Evolutionary conservation across 345 rosid genomes (phyloP), one percentile per base, ranked within the genome.

Genomic region (Brassica nigra): DNA sequence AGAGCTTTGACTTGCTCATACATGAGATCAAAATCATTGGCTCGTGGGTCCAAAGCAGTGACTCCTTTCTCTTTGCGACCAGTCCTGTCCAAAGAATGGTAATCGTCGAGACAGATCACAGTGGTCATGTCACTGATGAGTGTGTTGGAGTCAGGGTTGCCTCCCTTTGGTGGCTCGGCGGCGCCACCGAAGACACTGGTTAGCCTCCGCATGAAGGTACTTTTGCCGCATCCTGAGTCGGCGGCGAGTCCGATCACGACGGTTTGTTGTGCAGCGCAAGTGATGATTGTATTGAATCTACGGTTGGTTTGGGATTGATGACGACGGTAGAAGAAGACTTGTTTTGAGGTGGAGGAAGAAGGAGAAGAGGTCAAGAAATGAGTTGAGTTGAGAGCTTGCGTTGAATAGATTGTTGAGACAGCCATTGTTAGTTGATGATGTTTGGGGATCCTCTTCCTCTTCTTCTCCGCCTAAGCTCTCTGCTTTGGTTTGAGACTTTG

Each of bases 161-260:
- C 99, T 4, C 97, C 99, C 78, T 78, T 91, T 0, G 97, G 99
- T 64, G 99, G 93, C 90, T 88, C 90, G 0, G 97, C 98, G 0
- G 97, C 97, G 0, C 98, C 98, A 5, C 98, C 98, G 7, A 94
- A 94, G 62, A 94, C 97, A 57, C 97, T 90, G 0, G 98, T 94
- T 10, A 94, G 82, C 75, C 98, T 84, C 83, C 98, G 80, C 91
- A 93, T 93, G 87, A 94, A 94, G 47, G 98, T 92, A 4, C 97
- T 92, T 80, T 94, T 94, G 8, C 98, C 98, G 30, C 97, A 93
- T 15, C 97, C 97, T 0, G 98, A 94, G 74, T 94, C 98, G 0
- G 98, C 98, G 0, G 97, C 98, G 0, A 94, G 87, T 6, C 98
- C 97, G 72, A 94, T 90, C 79, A 94, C 98, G 7, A 92, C 58